Evolutionary conservation across 768 basidiomycete species (phyloP).

Genomic region (Naematelia encephala): DNA sequence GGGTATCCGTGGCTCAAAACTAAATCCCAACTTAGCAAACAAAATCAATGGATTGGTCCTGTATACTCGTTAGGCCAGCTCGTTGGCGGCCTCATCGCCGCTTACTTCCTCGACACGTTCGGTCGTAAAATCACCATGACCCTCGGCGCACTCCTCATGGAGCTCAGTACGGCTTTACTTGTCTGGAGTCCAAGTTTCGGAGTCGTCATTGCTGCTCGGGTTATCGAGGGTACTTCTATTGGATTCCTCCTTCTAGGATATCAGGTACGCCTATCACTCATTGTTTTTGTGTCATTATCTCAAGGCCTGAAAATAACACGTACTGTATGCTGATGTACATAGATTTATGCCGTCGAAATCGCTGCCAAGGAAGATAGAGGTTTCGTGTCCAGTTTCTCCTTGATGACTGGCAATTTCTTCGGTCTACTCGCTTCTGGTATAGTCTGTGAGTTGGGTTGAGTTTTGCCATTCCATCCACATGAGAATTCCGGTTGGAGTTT

Average conservation of each 20-base stretch:
- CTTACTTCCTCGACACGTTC: constrained; percentile 29
- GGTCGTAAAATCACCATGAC: constrained; percentile 28
- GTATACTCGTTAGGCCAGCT: constrained; percentile 37
- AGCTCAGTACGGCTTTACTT: constrained; percentile 26
- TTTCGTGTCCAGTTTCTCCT: constrained; percentile 30
- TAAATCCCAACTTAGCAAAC: constrained; percentile 5
- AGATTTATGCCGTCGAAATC: constrained; percentile 37
- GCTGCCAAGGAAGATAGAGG: constrained; percentile 36
- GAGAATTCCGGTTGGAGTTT: constrained; percentile 17
- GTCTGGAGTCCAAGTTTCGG: constrained; percentile 24
- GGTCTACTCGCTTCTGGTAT: constrained; percentile 31
- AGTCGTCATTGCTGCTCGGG: constrained; percentile 30
- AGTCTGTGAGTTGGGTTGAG: constrained; percentile 10
- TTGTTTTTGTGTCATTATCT: no score
- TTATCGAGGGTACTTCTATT: constrained; percentile 32
- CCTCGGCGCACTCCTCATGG: constrained; percentile 26
- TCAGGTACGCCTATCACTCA: no score
- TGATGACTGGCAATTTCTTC: constrained; percentile 41
- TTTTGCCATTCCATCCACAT: background rate
- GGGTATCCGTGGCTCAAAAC: background rate
- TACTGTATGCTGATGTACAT: background rate
- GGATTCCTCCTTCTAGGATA: constrained; percentile 32
- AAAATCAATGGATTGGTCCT: constrained; percentile 38
- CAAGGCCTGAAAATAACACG: no score
- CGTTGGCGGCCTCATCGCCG: constrained; percentile 28